Conservation (phyloP, 306 rosid genomes). For the Corylus americana region DNA sequence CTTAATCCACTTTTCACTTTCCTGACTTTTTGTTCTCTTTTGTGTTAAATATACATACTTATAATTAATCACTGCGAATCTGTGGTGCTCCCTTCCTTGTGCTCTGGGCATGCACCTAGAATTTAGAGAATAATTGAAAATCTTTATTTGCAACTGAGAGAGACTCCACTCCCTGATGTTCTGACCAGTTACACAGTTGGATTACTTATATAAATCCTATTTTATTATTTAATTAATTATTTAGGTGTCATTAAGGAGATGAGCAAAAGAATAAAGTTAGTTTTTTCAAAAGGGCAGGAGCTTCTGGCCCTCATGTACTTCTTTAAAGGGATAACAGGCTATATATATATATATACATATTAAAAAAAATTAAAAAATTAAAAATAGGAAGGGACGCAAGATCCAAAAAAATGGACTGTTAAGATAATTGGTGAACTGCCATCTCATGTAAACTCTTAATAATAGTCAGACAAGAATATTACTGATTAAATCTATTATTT, state of each 20-base stretch:
- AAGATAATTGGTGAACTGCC: constrained; percentile 38
- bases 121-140: constrained; percentile 21
- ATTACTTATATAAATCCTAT: constrained; percentile 7
- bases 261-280: constrained; percentile 26
- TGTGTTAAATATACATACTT: constrained; percentile 16
- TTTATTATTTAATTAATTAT: constrained; percentile 26
- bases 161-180: constrained; percentile 21
- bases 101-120: constrained; percentile 14
- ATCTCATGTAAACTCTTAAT: constrained; percentile 39
- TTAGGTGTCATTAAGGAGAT: constrained; percentile 18
- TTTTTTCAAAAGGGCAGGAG: constrained; percentile 13
- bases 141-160: constrained; percentile 22
- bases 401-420: constrained; percentile 67
- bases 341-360: constrained; percentile 7
- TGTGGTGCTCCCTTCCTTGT: constrained; percentile 11
- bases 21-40: constrained; percentile 28
- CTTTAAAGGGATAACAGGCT: constrained; percentile 25
- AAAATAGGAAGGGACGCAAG: constrained; percentile 55
- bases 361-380: constrained; percentile 5
- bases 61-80: constrained; percentile 17
- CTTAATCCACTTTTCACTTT: background rate
- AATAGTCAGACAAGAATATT: constrained; percentile 39
- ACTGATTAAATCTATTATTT: background rate
- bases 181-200: constrained; percentile 15
- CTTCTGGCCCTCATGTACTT: constrained; percentile 32